Base-by-base conservation (phyloP, 768 basidiomycete species). In the Imleria badia region DNA sequence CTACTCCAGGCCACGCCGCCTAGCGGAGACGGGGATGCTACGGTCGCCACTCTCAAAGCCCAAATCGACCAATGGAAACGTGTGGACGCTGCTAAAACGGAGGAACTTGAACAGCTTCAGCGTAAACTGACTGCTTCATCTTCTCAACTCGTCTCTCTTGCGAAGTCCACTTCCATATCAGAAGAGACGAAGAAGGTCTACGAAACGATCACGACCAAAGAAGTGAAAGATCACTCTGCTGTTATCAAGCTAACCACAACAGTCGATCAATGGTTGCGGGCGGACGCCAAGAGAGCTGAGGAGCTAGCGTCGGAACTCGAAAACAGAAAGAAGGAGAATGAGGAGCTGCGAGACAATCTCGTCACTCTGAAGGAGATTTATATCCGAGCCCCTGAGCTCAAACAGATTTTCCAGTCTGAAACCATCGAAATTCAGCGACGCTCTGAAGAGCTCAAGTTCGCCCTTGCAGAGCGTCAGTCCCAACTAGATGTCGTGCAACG, bases 321-420 rank as follows among this genome's bases (percentile, higher is more conserved):
- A 1, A 47, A 17, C 40, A 49, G 56, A 15, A 40, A 38, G 22
- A 47, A 44, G 26, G 59, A 60, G 51, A 56, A 60, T 14, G 50
- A 48, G 26, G 47, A 55, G 9, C 47, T 60, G 15, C 50, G 38
- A 13, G 11, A 23, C 12, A 33, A 34, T 0, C 50, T 60, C 11
- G 6, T 43, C 11, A 35, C 15, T 19, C 58, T 59, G 22, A 58
- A 45, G 20, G 48, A 55, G 26, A 60, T 54, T 14, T 54, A 60
- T 20, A 26, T 50, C 12, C 48, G 41, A 2, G 44, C 59, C n/a
- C 57, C 54, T 7, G 23, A 45, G 9, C 51, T 52, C 31, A 47
- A 59, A 14, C 51, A 60, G 10, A 50, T 59, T 11, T 59, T 59
- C 48, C 51, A 51, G 17, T 59, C 56, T 22, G 33, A 59, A 33